Evolutionary conservation across 1,284 basidiomycete genomes (phyloP), one percentile per base, ranked within the genome.

Genomic region (Cutaneotrichosporon spelunceum): DNA sequence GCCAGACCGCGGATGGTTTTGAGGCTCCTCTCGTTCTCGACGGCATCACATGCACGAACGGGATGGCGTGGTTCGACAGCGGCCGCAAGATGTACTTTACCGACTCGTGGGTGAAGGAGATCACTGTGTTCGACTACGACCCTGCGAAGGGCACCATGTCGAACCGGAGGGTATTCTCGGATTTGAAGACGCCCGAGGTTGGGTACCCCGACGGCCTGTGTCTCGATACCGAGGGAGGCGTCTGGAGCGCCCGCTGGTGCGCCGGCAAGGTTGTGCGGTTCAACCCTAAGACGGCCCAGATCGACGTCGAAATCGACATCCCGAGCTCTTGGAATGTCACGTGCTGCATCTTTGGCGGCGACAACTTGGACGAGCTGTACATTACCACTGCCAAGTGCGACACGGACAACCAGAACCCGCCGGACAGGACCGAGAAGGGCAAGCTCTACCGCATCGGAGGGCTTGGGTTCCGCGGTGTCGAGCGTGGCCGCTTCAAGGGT

Each of bases 301-400:
- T 68, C 29, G 56, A 61, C 16, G 53, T 44, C 36, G 57, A 62
- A n/a, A 62, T 67, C 29, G 49, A 63, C 57, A 39, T 72, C 11
- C 70, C 72, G 4, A 62, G 57, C 16, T 59, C 66, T 14, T 56
- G 64, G 62, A 64, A 67, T 39, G 59, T 69, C 24, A 69, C 68
- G n/a, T 72, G 68, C 49, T 56, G 57, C 54, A 29, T 67, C 26
- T 73, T 72, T 55, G 72, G 72, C 39, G 72, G 72, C 65, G 44
- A 44, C 2, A 59, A 69, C 27, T 59, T 71, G 44, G 63, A 68
- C 13, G 68, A 69, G 23, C 66, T 72, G 1, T 72, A 63, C 57
- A 67, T 71, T 19, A 71, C 70, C 4, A 67, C 67, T 11, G 71
- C 71, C 1, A 30, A 33, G 13, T 62, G 63, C 16, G 66, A 58